phyloP scores from a whole-genome alignment of 2,329 filamentous ascomycete species.

The Aureobasidium sp. region DNA sequence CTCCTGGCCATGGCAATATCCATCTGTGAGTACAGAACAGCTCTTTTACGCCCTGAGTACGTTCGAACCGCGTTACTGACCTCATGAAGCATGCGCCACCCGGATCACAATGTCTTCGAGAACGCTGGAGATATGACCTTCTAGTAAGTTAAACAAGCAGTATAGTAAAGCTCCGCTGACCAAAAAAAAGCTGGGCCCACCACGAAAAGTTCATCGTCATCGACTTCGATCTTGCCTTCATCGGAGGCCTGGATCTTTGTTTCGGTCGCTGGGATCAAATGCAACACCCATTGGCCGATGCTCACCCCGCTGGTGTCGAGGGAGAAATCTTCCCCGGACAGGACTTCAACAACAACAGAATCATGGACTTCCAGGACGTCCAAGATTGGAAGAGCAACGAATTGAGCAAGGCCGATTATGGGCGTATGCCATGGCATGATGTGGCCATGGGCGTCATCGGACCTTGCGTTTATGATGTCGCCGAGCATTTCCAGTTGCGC shows the following conservation, averaged over 20 bases:
- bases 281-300: slow-evolving; percentile 77
- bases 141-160: slow-evolving; percentile 41
- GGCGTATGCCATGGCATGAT: slow-evolving; percentile 98
- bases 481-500: slow-evolving; percentile 85
- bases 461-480: slow-evolving; percentile 85
- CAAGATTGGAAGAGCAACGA: slow-evolving; percentile 90
- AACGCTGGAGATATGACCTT: slow-evolving; percentile 94
- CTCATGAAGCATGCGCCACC: slow-evolving; percentile 61
- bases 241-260: slow-evolving; percentile 88
- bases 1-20: slow-evolving; percentile 81
- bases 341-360: slow-evolving; percentile 95
- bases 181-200: slow-evolving; percentile 61
- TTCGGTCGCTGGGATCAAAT: slow-evolving; percentile 90
- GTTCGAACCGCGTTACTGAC: not conserved
- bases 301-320: slow-evolving; percentile 72
- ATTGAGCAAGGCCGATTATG: slow-evolving; percentile 80
- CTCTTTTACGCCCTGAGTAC: not conserved
- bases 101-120: slow-evolving; percentile 89
- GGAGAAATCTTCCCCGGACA: slow-evolving; percentile 91
- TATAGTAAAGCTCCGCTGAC: not conserved
- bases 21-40: slow-evolving; percentile 38
- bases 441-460: slow-evolving; percentile 88
- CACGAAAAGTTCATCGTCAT: slow-evolving; percentile 97
- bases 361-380: slow-evolving; percentile 92
- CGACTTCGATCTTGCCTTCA: slow-evolving; percentile 83